A percentile compares a stretch with the other conserved stretches of the same genome.
These are phyloP conservation scores for Dothiorella sarmentorum DNA, from an alignment of 2,329 filamentous ascomycete genomes.

Conservation along the genomic window DNA sequence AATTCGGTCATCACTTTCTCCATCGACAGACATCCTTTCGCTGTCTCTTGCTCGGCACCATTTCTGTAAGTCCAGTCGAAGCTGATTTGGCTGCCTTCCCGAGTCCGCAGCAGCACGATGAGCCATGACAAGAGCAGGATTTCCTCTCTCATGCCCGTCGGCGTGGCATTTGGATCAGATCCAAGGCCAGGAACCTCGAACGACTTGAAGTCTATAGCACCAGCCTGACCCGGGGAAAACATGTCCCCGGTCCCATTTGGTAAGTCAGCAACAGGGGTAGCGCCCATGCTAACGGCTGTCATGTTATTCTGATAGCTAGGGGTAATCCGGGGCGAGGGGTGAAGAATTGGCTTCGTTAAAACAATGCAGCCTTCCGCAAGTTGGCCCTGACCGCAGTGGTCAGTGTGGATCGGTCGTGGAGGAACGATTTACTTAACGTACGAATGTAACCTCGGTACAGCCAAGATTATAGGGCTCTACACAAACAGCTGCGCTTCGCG, in stretches of 20 bases:
- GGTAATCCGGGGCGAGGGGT: no score
- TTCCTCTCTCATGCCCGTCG: not conserved
- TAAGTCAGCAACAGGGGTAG: not conserved
- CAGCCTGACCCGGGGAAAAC: not conserved
- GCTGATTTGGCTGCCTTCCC: not conserved
- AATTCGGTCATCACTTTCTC: not conserved
- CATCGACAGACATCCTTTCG: not conserved
- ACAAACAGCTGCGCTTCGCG: not conserved
- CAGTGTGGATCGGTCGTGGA: not conserved
- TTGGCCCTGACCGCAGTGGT: not conserved
- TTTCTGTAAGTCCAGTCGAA: conserved; percentile 2
- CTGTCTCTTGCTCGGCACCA: not conserved
- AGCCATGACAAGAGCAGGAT: conserved; percentile 12
- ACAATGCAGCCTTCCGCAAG: not conserved
- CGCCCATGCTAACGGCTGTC: not conserved
- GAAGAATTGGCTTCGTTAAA: not conserved
- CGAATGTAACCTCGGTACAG: not conserved
- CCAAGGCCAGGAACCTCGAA: not conserved
- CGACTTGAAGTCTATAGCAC: not conserved
- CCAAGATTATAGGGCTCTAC: no score
- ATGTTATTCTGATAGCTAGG: not conserved
- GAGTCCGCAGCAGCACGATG: not conserved
- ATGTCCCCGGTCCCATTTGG: not conserved
- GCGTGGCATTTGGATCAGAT: not conserved
- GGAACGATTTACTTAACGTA: not conserved